Percentiles rank a stretch among this genome's conserved stretches.
Conservation (phyloP, 371 early-diverging fungal genomes). For the Mucor piriformis region DNA sequence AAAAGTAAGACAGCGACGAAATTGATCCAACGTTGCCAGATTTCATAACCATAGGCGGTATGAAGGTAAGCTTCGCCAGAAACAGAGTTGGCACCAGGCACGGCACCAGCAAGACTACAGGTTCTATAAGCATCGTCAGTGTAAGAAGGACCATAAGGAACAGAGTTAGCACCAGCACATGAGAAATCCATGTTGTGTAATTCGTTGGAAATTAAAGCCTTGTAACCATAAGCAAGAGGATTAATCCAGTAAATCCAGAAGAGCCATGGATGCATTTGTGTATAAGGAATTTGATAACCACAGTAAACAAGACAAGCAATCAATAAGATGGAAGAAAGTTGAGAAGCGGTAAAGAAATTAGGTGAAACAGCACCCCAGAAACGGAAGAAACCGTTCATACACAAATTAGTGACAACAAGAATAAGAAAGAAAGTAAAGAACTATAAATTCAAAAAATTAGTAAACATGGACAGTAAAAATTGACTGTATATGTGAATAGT, state of each 20-base stretch:
- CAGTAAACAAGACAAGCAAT: conserved; percentile 62
- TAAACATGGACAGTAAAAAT: background rate
- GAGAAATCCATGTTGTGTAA: conserved; percentile 46
- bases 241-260: conserved; percentile 75
- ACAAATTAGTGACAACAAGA: conserved; percentile 49
- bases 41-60: conserved; percentile 37
- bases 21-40: conserved; percentile 60
- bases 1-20: conserved; percentile 61
- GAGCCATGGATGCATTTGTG: conserved; percentile 71
- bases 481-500: background rate
- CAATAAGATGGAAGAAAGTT: conserved; percentile 56
- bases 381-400: conserved; percentile 67
- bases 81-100: conserved; percentile 48
- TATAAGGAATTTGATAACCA: conserved; percentile 69
- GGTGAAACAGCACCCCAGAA: conserved; percentile 61
- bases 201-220: conserved; percentile 71
- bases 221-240: conserved; percentile 69
- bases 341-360: conserved; percentile 62
- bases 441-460: conserved; percentile 14
- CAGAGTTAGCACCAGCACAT: conserved; percentile 43
- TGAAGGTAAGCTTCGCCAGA: conserved; percentile 57
- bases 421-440: conserved; percentile 61
- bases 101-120: conserved; percentile 56
- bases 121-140: conserved; percentile 48
- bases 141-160: conserved; percentile 52